Conservation (phyloP, 495 filamentous ascomycete species). For the Penicillium longicatenatum region DNA sequence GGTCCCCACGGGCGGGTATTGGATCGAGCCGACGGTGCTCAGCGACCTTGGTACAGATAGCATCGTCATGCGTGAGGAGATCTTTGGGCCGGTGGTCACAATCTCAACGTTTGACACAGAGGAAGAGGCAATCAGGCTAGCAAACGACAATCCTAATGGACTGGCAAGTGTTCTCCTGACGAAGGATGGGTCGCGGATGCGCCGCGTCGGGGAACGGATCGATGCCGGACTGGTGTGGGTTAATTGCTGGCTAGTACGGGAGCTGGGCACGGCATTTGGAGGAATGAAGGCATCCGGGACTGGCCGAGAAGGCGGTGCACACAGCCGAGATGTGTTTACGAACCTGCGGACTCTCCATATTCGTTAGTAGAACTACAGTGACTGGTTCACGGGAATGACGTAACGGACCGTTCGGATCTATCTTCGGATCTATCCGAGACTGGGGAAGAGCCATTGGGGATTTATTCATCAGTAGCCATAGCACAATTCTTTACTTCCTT, state of each 20-base stretch:
- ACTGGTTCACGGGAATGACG: background rate
- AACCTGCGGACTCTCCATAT: conserved; percentile 24
- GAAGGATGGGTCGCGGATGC: conserved; percentile 17
- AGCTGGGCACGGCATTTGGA: conserved; percentile 25
- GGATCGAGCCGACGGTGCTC: conserved; percentile 48
- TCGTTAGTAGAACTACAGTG: conserved; percentile 8
- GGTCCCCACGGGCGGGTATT: conserved; percentile 33
- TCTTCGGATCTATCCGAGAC: conserved; percentile 14
- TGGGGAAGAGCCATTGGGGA: background rate
- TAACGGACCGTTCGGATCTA: conserved; percentile 11
- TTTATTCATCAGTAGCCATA: background rate
- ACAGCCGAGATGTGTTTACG: conserved; percentile 23
- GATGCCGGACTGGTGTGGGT: conserved; percentile 26
- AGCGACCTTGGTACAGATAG: conserved; percentile 28
- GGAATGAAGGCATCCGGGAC: conserved; percentile 24
- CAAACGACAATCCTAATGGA: conserved; percentile 53
- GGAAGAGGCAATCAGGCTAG: conserved; percentile 50
- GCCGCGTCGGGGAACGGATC: conserved; percentile 18
- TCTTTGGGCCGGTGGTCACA: conserved; percentile 55
- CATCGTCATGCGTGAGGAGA: conserved; percentile 48
- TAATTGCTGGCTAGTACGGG: conserved; percentile 21
- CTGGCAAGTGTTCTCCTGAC: conserved; percentile 19
- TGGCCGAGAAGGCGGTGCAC: conserved; percentile 20
- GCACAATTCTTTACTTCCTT: background rate
- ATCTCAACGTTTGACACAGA: conserved; percentile 55